Evolutionary conservation across 2,329 filamentous ascomycete genomes (phyloP).

Genomic region (Botrytis fabae): DNA sequence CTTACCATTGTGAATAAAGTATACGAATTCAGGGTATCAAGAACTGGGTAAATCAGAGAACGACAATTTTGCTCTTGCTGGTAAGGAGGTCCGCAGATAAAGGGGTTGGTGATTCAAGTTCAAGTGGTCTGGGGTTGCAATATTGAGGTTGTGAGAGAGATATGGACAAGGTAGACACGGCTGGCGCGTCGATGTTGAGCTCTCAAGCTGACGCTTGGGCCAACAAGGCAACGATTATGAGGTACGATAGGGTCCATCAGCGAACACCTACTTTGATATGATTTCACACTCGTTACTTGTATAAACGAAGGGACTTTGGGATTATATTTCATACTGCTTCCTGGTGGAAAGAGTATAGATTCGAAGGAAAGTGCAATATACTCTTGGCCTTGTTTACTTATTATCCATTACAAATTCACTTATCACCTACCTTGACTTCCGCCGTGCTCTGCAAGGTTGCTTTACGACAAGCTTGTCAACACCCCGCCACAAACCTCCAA

Average conservation of each 20-base stretch:
- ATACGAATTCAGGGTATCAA: conserved; percentile 9
- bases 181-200: conserved; percentile 35
- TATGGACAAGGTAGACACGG: conserved; percentile 39
- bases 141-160: conserved; percentile 25
- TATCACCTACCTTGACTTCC: neutral
- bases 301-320: neutral
- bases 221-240: conserved; percentile 34
- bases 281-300: neutral
- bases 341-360: too few species aligned
- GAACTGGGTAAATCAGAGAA: conserved; percentile 7
- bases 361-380: neutral
- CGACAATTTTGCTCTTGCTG: neutral
- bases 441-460: neutral
- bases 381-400: neutral
- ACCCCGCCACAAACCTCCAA: conserved; percentile 35
- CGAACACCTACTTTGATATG: neutral
- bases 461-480: conserved; percentile 3
- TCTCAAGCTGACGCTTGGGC: conserved; percentile 39
- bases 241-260: neutral
- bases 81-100: neutral
- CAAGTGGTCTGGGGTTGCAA: conserved; percentile 24
- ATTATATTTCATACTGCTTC: neutral
- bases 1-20: conserved; percentile 37
- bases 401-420: neutral
- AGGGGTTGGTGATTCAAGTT: conserved; percentile 21